Evolutionary conservation across 2,329 filamentous ascomycete species (phyloP).

Genomic region (Zymoseptoria passerinii): DNA sequence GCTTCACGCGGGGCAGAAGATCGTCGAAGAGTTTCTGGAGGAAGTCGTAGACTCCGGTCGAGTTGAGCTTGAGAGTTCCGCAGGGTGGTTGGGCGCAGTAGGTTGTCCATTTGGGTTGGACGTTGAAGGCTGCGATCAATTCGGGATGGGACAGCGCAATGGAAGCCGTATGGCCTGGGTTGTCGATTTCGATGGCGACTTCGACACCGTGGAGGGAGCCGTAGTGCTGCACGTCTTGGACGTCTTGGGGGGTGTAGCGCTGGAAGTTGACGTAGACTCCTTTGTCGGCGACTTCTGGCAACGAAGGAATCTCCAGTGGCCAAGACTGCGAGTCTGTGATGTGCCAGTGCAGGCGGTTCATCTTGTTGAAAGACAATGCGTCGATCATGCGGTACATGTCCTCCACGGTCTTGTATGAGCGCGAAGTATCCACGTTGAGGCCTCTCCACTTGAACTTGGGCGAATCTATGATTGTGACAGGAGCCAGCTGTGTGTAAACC

Average conservation of each 20-base stretch:
- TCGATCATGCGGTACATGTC: constrained; percentile 71
- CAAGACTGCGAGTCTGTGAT: constrained; percentile 77
- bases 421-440: constrained; percentile 67
- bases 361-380: constrained; percentile 67
- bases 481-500: constrained; percentile 62
- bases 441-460: constrained; percentile 72
- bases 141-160: constrained; percentile 61
- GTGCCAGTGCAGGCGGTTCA: constrained; percentile 76
- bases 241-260: constrained; percentile 58
- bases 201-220: constrained; percentile 61
- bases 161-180: constrained; percentile 68
- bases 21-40: constrained; percentile 66
- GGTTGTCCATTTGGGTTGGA: constrained; percentile 45
- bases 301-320: constrained; percentile 69
- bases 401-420: constrained; percentile 60
- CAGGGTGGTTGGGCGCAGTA: constrained; percentile 49
- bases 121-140: constrained; percentile 56
- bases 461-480: constrained; percentile 61
- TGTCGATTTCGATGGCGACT: constrained; percentile 69
- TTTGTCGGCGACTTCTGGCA: constrained; percentile 63
- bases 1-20: constrained; percentile 60
- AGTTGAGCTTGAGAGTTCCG: constrained; percentile 68
- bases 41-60: constrained; percentile 60
- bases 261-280: constrained; percentile 63
- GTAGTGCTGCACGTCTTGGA: constrained; percentile 61